phyloP scores from a whole-genome alignment of 352 stramenopile genomes.

The Lagenidium sp. region DNA sequence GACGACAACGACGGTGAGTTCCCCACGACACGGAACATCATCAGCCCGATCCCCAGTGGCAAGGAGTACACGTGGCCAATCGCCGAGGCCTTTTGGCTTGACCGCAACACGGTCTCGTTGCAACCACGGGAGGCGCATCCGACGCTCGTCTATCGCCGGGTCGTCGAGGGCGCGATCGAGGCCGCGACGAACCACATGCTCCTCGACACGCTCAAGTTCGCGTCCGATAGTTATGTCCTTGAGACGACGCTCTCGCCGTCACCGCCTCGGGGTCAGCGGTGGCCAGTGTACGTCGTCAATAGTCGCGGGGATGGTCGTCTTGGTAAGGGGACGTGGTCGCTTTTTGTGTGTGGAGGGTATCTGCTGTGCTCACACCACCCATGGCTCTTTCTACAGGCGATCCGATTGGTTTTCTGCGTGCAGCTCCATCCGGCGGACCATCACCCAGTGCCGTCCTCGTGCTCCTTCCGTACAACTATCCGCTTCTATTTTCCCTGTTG shows the following conservation, averaged over 20 bases:
- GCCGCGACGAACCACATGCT: slow-evolving; percentile 82
- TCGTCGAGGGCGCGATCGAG: slow-evolving; percentile 72
- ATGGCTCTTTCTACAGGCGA: too few relatives aligned
- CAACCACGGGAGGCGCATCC: slow-evolving; percentile 70
- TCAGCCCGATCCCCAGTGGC: slow-evolving; percentile 57
- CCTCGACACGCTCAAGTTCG: slow-evolving; percentile 84
- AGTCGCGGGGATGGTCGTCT: slow-evolving; percentile 77
- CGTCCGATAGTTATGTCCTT: slow-evolving; percentile 64
- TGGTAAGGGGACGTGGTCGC: slow-evolving; percentile 29
- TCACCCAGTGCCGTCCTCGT: slow-evolving; percentile 50
- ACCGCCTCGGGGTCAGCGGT: slow-evolving; percentile 64
- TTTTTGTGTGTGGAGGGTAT: too few relatives aligned
- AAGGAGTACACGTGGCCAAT: slow-evolving; percentile 83
- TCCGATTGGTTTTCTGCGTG: slow-evolving; percentile 70
- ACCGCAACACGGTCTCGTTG: slow-evolving; percentile 69
- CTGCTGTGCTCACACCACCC: too few relatives aligned
- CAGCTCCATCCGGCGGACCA: slow-evolving; percentile 15
- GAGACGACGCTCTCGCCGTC: slow-evolving; percentile 46
- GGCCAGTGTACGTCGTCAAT: slow-evolving; percentile 74
- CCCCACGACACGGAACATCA: slow-evolving; percentile 44
- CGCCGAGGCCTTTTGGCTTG: slow-evolving; percentile 78
- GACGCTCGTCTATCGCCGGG: slow-evolving; percentile 54
- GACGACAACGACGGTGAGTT: slow-evolving; percentile 39
- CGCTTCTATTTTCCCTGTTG: slow-evolving; percentile 68
- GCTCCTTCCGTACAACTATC: slow-evolving; percentile 86